phyloP scores from a whole-genome alignment of 176 grass and related monocot species.

The Carex scoparia region DNA sequence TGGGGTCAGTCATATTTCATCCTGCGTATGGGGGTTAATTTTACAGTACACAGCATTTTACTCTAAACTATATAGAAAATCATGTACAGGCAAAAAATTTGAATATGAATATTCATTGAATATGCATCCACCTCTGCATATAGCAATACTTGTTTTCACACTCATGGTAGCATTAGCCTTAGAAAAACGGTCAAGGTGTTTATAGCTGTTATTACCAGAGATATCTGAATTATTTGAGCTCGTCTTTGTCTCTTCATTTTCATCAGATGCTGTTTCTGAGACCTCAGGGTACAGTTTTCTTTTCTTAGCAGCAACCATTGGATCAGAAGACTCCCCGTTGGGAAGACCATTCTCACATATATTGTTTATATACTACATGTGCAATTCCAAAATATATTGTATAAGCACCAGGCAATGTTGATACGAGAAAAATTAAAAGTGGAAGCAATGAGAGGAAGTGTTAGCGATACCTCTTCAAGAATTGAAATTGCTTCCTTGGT shows the following conservation, averaged over 20 bases:
- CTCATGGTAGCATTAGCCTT: not conserved
- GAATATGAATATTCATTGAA: no score
- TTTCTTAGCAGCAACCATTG: slow-evolving; percentile 46
- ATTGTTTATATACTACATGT: slow-evolving; percentile 47
- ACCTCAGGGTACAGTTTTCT: slow-evolving; percentile 55
- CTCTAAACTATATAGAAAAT: no score
- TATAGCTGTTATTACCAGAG: slow-evolving; percentile 37
- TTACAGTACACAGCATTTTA: no score
- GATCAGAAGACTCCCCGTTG: slow-evolving; percentile 33
- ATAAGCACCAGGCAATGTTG: slow-evolving; percentile 16
- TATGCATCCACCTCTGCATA: not conserved
- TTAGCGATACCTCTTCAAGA: slow-evolving; percentile 55
- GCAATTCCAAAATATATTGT: slow-evolving; percentile 21
- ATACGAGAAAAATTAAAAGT: slow-evolving; percentile 15
- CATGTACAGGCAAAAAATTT: no score
- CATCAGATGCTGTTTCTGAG: slow-evolving; percentile 29
- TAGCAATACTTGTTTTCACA: not conserved
- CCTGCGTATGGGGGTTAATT: no score
- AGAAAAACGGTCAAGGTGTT: not conserved
- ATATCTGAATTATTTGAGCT: slow-evolving; percentile 23
- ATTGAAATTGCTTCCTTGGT: slow-evolving; percentile 90
- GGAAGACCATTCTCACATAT: slow-evolving; percentile 23
- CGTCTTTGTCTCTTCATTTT: slow-evolving; percentile 23
- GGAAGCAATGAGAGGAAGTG: slow-evolving; percentile 21
- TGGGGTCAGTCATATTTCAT: no score